Evolutionary conservation across 2,329 filamentous ascomycete genomes (phyloP).

Genomic region (Beauveria sp.): DNA sequence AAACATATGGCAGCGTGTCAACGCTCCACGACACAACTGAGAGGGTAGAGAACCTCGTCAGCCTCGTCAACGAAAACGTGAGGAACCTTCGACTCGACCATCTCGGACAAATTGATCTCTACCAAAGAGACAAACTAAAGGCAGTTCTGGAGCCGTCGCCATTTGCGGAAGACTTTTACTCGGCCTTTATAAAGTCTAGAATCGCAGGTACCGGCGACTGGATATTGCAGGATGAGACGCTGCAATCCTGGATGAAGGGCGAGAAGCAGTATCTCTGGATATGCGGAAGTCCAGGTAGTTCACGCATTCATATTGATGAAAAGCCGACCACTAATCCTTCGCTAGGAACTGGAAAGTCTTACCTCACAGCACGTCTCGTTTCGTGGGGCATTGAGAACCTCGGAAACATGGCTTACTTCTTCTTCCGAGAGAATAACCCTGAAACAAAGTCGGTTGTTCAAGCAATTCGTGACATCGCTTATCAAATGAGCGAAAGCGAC

Average conservation of each 20-base stretch:
- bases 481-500: constrained; percentile 39
- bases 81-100: constrained; percentile 27
- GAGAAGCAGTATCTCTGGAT: constrained; percentile 36
- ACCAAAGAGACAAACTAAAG: constrained; percentile 30
- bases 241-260: constrained; percentile 31
- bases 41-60: constrained; percentile 26
- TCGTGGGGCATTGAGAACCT: constrained; percentile 28
- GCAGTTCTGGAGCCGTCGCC: constrained; percentile 34
- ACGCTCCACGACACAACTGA: constrained; percentile 30
- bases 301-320: neutral
- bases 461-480: constrained; percentile 37
- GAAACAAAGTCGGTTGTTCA: constrained; percentile 37
- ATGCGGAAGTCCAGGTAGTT: constrained; percentile 32
- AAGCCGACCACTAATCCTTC: neutral
- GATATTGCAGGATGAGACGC: constrained; percentile 31
- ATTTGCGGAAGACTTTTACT: constrained; percentile 34
- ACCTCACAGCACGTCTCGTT: constrained; percentile 36
- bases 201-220: constrained; percentile 38
- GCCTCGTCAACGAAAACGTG: constrained; percentile 28
- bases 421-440: constrained; percentile 40
- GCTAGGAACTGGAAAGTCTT: constrained; percentile 38
- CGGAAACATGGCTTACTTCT: constrained; percentile 36
- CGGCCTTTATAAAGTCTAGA: constrained; percentile 31
- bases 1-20: constrained; percentile 32
- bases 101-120: constrained; percentile 24